Percentiles rank a stretch among this genome's conserved stretches.
Conservation (phyloP, 371 early-diverging fungal species). For the Polyrhizophydium stewartii region DNA sequence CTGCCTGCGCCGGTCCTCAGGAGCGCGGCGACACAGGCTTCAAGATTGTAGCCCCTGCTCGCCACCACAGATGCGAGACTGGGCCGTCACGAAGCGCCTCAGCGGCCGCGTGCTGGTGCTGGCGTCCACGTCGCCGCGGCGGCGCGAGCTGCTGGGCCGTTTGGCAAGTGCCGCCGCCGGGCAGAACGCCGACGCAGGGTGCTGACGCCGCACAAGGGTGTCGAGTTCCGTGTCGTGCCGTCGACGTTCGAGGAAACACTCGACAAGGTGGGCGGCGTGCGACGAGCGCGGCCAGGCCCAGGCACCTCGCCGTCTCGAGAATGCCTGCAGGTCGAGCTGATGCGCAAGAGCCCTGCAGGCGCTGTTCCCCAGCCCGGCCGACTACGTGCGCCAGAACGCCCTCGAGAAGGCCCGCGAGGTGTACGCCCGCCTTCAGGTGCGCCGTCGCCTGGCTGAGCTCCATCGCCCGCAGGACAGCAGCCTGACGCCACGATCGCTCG, state of each 20-base stretch:
- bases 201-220: constrained; percentile 32
- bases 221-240: constrained; percentile 59
- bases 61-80: not conserved
- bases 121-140: constrained; percentile 78
- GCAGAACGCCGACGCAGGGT: not conserved
- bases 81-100: not conserved
- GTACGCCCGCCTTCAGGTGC: constrained; percentile 38
- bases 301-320: too few relatives aligned
- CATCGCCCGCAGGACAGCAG: too few relatives aligned
- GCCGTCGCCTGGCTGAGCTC: not conserved
- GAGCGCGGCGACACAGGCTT: too few relatives aligned
- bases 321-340: too few relatives aligned
- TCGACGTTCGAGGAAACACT: constrained; percentile 60
- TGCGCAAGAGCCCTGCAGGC: too few relatives aligned
- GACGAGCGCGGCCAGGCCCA: not conserved
- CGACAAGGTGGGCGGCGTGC: constrained; percentile 34
- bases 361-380: constrained; percentile 41
- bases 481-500: not conserved
- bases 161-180: constrained; percentile 36
- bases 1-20: too few relatives aligned
- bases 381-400: constrained; percentile 57
- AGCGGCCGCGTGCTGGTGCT: constrained; percentile 44
- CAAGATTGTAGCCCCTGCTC: too few relatives aligned
- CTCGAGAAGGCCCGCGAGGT: constrained; percentile 53
- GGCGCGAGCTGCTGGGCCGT: constrained; percentile 66